These are phyloP conservation scores for Hemileccinum rubropunctum DNA, from an alignment of 768 basidiomycete species.

Conservation along the genomic window DNA sequence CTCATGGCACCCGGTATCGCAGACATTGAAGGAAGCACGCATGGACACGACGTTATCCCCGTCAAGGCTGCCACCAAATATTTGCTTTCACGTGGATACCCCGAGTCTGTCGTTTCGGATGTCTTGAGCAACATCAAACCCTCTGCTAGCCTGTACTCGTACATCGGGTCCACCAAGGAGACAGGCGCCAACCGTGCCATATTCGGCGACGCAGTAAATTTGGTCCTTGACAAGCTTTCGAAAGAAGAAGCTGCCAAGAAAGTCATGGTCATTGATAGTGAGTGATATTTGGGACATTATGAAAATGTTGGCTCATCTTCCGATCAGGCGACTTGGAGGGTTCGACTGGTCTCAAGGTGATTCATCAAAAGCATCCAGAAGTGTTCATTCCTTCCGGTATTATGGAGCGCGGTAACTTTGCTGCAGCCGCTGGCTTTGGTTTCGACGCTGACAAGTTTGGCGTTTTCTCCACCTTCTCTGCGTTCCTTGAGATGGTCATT, in stretches of 20 bases:
- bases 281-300: constrained; percentile 17
- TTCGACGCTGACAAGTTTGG: constrained; percentile 81
- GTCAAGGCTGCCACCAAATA: constrained; percentile 78
- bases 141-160: constrained; percentile 50
- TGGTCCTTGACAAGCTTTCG: constrained; percentile 68
- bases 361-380: constrained; percentile 88
- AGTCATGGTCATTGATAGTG: constrained; percentile 87
- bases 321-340: constrained; percentile 76
- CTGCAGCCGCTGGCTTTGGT: constrained; percentile 84
- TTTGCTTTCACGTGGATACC: constrained; percentile 61
- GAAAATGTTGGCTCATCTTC: not conserved
- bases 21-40: constrained; percentile 73
- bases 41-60: constrained; percentile 85
- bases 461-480: constrained; percentile 88
- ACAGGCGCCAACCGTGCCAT: constrained; percentile 76
- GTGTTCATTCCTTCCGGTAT: constrained; percentile 84
- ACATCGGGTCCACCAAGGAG: constrained; percentile 70
- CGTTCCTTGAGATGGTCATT: constrained; percentile 88
- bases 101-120: constrained; percentile 40
- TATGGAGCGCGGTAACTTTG: constrained; percentile 84
- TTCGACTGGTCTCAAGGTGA: constrained; percentile 83
- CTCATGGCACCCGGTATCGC: constrained; percentile 66
- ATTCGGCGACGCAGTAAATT: constrained; percentile 82
- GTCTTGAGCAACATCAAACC: constrained; percentile 70
- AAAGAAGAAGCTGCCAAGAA: constrained; percentile 76